Conservation (phyloP, 805 yeast species). For the Ogataea salicorniae region DNA sequence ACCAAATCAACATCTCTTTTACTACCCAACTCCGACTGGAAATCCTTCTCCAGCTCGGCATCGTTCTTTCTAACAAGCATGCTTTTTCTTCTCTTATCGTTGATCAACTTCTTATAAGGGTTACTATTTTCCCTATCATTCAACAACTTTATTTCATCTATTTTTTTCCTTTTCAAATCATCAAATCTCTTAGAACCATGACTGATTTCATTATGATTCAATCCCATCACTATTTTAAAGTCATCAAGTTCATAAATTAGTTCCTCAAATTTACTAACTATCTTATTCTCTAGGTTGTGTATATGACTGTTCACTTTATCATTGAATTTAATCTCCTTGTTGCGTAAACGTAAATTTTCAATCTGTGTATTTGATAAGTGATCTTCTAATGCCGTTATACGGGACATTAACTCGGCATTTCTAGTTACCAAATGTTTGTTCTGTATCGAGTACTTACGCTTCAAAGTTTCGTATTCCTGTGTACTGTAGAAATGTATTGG, state of each 20-base stretch:
- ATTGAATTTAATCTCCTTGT: constrained; percentile 16
- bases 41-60: neutral
- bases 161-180: neutral
- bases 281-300: constrained; percentile 6
- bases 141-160: neutral
- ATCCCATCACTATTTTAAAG: constrained; percentile 9
- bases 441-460: constrained; percentile 34
- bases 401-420: constrained; percentile 48
- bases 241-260: constrained; percentile 7
- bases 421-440: constrained; percentile 58
- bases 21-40: constrained; percentile 14
- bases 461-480: constrained; percentile 2
- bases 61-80: neutral
- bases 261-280: constrained; percentile 10
- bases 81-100: constrained; percentile 4
- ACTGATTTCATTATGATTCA: neutral
- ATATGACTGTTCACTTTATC: constrained; percentile 7
- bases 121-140: neutral
- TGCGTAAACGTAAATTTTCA: constrained; percentile 25
- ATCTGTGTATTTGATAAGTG: constrained; percentile 29
- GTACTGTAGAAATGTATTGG: too few relatives aligned
- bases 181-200: neutral
- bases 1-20: neutral
- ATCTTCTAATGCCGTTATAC: constrained; percentile 48
- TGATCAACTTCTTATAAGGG: too few relatives aligned